Evolutionary conservation across 1,139 yeast species (phyloP).

Genomic region (Taphrina wiesneri): DNA sequence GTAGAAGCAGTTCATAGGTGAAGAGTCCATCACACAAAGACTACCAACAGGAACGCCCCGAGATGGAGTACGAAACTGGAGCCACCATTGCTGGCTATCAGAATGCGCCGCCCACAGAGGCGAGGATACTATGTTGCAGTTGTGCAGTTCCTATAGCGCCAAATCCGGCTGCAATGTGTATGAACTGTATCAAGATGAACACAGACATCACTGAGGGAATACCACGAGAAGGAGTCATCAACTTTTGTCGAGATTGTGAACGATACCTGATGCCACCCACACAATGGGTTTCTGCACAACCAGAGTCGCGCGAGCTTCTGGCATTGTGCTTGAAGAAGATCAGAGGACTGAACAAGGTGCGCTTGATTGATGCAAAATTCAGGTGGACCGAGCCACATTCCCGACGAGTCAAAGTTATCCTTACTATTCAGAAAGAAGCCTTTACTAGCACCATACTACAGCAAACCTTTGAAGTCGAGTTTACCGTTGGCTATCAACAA

Average conservation of each 20-base stretch:
- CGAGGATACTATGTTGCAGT: slow-evolving; percentile 90
- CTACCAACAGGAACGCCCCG: too few species aligned
- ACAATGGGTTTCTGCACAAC: slow-evolving; percentile 88
- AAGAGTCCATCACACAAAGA: too few species aligned
- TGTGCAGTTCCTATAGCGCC: slow-evolving; percentile 96
- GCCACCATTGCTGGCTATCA: slow-evolving; percentile 29
- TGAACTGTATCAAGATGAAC: slow-evolving; percentile 91
- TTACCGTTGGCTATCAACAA: slow-evolving; percentile 91
- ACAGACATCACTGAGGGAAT: slow-evolving; percentile 95
- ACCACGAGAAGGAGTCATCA: slow-evolving; percentile 88
- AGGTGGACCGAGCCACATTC: slow-evolving; percentile 99
- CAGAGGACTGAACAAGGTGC: slow-evolving; percentile 81
- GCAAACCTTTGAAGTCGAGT: slow-evolving; percentile 94
- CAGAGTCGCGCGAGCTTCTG: slow-evolving; percentile 87
- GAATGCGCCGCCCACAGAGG: slow-evolving; percentile 36
- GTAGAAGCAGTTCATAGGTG: too few species aligned
- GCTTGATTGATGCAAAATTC: slow-evolving; percentile 89
- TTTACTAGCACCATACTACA: slow-evolving; percentile 86
- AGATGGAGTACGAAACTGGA: slow-evolving; percentile 16
- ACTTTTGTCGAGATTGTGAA: slow-evolving; percentile 97
- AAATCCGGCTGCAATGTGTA: slow-evolving; percentile 87
- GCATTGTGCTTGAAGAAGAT: slow-evolving; percentile 87
- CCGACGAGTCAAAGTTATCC: slow-evolving; percentile 82
- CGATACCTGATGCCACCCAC: slow-evolving; percentile 91
- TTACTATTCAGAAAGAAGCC: slow-evolving; percentile 97